Percentiles rank a stretch among this genome's conserved stretches.
Conservation (phyloP, 129 eudicot genomes). For the Centella asiatica region DNA sequence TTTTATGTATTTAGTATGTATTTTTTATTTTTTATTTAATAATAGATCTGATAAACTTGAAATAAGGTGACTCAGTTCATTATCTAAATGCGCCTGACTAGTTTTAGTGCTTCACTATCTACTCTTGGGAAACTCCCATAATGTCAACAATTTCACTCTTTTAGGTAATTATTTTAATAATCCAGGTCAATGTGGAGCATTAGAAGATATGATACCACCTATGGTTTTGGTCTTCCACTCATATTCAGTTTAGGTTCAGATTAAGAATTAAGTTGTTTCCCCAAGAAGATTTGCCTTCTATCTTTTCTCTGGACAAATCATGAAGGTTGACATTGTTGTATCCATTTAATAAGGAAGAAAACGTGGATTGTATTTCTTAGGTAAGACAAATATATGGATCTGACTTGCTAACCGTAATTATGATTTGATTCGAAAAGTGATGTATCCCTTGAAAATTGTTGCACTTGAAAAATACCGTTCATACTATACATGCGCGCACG, state of each 20-base stretch:
- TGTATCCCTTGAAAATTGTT: not conserved
- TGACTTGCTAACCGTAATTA: not conserved
- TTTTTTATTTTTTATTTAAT: no score
- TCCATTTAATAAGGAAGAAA: not conserved
- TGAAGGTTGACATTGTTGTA: not conserved
- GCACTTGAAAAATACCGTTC: not conserved
- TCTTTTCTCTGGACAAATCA: not conserved
- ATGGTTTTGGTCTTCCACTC: constrained; percentile 8
- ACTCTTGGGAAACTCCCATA: constrained; percentile 6
- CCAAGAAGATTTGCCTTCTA: not conserved
- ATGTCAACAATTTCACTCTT: constrained; percentile 7
- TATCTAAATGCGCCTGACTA: no score
- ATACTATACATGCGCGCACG: no score
- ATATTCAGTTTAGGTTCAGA: not conserved
- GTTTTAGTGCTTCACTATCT: no score
- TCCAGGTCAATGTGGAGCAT: not conserved
- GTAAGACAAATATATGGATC: not conserved
- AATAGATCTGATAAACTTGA: no score
- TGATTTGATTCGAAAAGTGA: not conserved
- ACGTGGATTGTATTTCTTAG: not conserved
- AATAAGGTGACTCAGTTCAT: no score
- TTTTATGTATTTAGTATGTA: no score
- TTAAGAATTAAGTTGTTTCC: not conserved
- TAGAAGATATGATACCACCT: not conserved
- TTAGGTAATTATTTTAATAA: not conserved